Conservation (phyloP, 345 rosid genomes). For the Linum tenue region DNA sequence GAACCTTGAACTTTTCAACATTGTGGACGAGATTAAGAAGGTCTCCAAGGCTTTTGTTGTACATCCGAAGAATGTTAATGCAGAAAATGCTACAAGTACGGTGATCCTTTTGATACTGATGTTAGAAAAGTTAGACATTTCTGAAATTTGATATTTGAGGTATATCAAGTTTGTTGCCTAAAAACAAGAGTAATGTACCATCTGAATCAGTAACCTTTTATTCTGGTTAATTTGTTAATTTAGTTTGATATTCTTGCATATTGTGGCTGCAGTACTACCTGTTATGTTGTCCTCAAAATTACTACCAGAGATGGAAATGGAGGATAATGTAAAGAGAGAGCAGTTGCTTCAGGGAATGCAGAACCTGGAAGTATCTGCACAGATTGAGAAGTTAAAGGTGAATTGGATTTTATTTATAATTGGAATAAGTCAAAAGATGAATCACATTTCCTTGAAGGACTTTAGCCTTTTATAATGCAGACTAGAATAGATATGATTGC, state of each 20-base stretch:
- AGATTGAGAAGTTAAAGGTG: slow-evolving; percentile 77
- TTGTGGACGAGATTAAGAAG: slow-evolving; percentile 67
- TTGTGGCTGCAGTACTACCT: slow-evolving; percentile 55
- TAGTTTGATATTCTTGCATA: background rate
- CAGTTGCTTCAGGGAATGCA: slow-evolving; percentile 88
- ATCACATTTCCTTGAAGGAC: slow-evolving; percentile 1
- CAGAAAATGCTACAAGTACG: slow-evolving; percentile 70
- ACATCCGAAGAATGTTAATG: slow-evolving; percentile 83
- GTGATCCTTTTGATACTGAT: background rate
- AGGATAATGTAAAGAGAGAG: slow-evolving; percentile 72
- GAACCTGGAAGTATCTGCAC: slow-evolving; percentile 54
- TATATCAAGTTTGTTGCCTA: background rate
- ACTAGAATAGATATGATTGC: slow-evolving; percentile 77
- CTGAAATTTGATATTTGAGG: background rate
- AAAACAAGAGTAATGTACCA: background rate
- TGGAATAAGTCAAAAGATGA: background rate
- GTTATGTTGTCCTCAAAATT: slow-evolving; percentile 92
- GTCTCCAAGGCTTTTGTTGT: slow-evolving; percentile 84
- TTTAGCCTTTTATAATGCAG: slow-evolving; percentile 30
- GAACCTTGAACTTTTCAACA: slow-evolving; percentile 87
- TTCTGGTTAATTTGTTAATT: background rate
- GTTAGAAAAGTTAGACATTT: background rate
- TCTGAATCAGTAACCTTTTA: background rate
- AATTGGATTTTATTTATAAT: slow-evolving; percentile 1
- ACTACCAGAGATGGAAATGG: slow-evolving; percentile 88